Evolutionary conservation across 176 grass and related monocot species (phyloP), one percentile per base, ranked within the genome.

Genomic region (Oryza meridionalis): DNA sequence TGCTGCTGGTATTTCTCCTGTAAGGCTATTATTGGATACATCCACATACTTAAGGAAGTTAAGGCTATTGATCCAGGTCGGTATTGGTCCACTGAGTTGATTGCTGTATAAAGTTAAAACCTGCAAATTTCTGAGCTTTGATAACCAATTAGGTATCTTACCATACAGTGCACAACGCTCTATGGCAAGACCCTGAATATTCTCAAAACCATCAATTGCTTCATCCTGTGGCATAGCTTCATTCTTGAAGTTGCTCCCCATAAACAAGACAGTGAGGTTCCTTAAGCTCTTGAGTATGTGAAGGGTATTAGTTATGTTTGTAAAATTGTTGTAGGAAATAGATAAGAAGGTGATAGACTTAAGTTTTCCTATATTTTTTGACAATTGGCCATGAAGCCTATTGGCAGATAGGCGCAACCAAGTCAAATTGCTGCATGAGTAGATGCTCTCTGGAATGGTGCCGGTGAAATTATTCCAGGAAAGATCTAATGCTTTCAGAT

Each of bases 91-190:
- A 21, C 1, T 74, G 1, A 89, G 68, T 44, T 45, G 33, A 75
- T 89, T 89, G 16, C 0, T 0, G 1, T 7, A 0, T 4, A 89
- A 69, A 33, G 53, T 1, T 6, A 89, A n/a, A 40, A 84, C n/a
- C 45, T 80, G 11, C 33, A 88, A 33, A 11, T 74, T 79, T 67
- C 0, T 8, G 0, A 80, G 19, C 1, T 73, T 67, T 0, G 55
- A 84, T 37, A 88, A 2, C 81, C 86, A 88, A 31, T 1, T 3
- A 42, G 86, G 81, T 55, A 84, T 79, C 50, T 79, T 46, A 4
- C 81, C 86, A 0, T 1, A 45, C 15, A 86, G 71, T 26, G 2
- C 2, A 14, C 88, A 86, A 2, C 0, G 0, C 1, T 6, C 4
- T 1, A 85, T 50, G 9, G 4, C 16, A 19, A 85, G 19, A 32